A percentile compares a stretch with the other conserved stretches of the same genome.
Evolutionary conservation across 2,329 filamentous ascomycete genomes (phyloP).

Genomic region (Sporothrix luriei): DNA sequence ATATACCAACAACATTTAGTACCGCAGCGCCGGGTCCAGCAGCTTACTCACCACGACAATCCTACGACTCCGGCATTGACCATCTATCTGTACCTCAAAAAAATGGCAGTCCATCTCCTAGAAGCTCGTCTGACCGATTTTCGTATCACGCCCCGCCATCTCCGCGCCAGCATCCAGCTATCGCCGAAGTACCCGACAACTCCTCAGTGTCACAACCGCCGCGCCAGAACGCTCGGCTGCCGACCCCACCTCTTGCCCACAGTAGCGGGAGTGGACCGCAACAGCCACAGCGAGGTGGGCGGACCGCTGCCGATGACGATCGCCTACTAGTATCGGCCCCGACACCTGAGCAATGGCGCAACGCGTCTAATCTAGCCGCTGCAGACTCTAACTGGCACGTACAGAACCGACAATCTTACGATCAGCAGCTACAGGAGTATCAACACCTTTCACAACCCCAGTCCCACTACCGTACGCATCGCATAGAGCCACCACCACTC

Average conservation of each 20-base stretch:
- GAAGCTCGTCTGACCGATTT: constrained; percentile 54
- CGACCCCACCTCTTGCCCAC: constrained; percentile 32
- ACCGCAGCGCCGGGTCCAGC: background rate
- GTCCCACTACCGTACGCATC: constrained; percentile 41
- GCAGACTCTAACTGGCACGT: background rate
- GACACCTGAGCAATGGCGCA: constrained; percentile 61
- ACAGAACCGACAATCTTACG: constrained; percentile 44
- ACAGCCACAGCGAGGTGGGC: background rate
- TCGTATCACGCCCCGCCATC: constrained; percentile 39
- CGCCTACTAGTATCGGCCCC: constrained; percentile 60
- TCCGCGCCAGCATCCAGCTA: constrained; percentile 39
- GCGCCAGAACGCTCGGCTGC: constrained; percentile 36
- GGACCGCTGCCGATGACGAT: constrained; percentile 44
- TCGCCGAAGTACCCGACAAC: constrained; percentile 38
- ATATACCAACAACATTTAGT: constrained; percentile 47
- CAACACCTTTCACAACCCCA: constrained; percentile 36
- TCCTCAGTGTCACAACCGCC: constrained; percentile 42
- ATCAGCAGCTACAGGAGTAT: constrained; percentile 53
- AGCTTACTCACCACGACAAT: constrained; percentile 49
- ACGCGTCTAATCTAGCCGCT: constrained; percentile 43
- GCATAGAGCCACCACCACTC: constrained; percentile 67
- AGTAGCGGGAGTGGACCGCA: constrained; percentile 24
- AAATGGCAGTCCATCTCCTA: constrained; percentile 50
- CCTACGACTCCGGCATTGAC: constrained; percentile 61
- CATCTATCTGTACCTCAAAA: constrained; percentile 47